Evolutionary conservation across 306 rosid genomes (phyloP), one percentile per base, ranked within the genome.

Genomic region (Ammopiptanthus mongolicus): DNA sequence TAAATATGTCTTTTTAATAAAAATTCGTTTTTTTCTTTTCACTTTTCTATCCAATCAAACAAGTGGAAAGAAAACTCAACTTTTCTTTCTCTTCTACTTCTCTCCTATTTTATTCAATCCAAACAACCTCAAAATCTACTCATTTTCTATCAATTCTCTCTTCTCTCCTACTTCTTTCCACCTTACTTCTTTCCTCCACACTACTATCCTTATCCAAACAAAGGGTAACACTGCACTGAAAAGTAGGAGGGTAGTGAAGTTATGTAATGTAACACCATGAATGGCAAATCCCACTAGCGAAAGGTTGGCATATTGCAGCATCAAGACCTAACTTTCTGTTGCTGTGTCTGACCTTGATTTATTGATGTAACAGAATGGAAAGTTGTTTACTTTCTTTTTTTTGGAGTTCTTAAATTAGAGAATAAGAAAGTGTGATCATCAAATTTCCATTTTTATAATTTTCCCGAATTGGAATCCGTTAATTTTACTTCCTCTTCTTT

Each of bases 321-420:
- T 76, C 81, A 76, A 21, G 69, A 23, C 77, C 80, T 78, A 75
- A 69, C 67, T 73, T 73, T 73, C 61, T 61, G 80, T 42, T 73
- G 73, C 60, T 70, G 18, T 23, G 65, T 75, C 61, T 39, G 80
- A 69, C 73, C 7, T 58, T 36, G 12, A 65, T 70, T 50, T 2
- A 2, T 31, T n/a, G 36, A 60, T 28, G 29, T 69, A 23, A 47
- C 59, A 21, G 13, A 46, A 61, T 61, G 22, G 21, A 10, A 51
- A 39, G 22, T 76, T 46, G 23, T 65, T 48, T 58, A 34, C 44
- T 15, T 44, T 58, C 22, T 52, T 58, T 23, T n/a, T 62, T 46
- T 78, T 21, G 59, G 66, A 36, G 55, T 25, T 78, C 47, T 34
- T 59, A 50, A 50, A 19, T 58, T 18, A 68, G 13, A 7, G 61